phyloP scores from a whole-genome alignment of 345 rosid species.

The Gossypium mustelinum region DNA sequence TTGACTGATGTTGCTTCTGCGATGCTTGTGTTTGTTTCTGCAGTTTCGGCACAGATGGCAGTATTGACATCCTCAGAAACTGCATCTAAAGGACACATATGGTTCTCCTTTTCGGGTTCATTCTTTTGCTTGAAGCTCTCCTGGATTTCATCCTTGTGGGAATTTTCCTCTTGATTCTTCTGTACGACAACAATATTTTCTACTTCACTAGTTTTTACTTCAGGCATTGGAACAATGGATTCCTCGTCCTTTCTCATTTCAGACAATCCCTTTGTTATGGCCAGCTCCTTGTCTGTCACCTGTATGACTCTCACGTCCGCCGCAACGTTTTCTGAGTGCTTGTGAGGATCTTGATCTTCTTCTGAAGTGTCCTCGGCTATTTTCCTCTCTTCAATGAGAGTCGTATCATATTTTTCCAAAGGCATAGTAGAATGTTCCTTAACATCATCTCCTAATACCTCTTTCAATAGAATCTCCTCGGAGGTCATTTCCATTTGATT shows the following conservation, averaged over 20 bases:
- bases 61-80: background rate
- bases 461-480: background rate
- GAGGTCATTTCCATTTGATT: background rate
- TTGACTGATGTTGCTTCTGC: background rate
- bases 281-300: background rate
- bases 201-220: background rate
- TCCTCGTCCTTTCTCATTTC: background rate
- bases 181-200: no score
- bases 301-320: background rate
- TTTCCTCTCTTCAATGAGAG: constrained; percentile 15
- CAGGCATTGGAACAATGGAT: background rate
- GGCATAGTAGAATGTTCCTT: constrained; percentile 10
- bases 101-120: background rate
- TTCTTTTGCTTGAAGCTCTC: background rate
- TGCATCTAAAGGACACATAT: background rate
- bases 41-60: background rate
- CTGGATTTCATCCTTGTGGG: background rate
- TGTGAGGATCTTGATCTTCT: background rate
- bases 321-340: background rate
- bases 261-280: background rate
- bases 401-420: constrained; percentile 18
- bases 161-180: background rate
- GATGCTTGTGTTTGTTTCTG: constrained; percentile 6
- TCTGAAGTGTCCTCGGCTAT: constrained; percentile 11
- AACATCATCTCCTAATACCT: constrained; percentile 10